phyloP scores from a whole-genome alignment of 352 stramenopile genomes.

The Peronosclerospora sorghi region DNA sequence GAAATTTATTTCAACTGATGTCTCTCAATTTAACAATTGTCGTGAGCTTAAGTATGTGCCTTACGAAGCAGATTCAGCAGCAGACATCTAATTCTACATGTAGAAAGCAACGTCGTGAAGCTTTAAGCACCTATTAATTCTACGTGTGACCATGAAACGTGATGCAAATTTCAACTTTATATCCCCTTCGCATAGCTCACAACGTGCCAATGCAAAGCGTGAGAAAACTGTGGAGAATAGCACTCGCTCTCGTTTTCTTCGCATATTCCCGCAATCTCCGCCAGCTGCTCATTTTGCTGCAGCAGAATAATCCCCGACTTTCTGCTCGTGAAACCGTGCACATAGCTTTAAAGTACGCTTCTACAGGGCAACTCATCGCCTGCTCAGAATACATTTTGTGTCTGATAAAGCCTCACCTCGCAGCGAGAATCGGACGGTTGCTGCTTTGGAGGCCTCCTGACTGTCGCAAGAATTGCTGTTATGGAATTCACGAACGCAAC shows the following conservation, averaged over 20 bases:
- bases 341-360: slow-evolving; percentile 34
- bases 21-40: slow-evolving; percentile 67
- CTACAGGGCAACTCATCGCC: slow-evolving; percentile 36
- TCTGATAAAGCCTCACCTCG: slow-evolving; percentile 40
- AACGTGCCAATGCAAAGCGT: slow-evolving; percentile 1
- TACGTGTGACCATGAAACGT: too few species aligned
- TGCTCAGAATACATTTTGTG: slow-evolving; percentile 43
- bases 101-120: too few species aligned
- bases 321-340: slow-evolving; percentile 4
- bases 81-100: not conserved
- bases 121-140: too few species aligned
- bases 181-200: too few species aligned
- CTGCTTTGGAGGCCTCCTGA: slow-evolving; percentile 28
- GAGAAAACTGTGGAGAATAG: slow-evolving; percentile 5
- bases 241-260: slow-evolving; percentile 8
- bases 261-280: slow-evolving; percentile 14
- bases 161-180: too few species aligned
- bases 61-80: slow-evolving; percentile 18
- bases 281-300: slow-evolving; percentile 17
- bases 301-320: slow-evolving; percentile 11
- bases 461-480: slow-evolving; percentile 22
- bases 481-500: slow-evolving; percentile 42
- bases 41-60: slow-evolving; percentile 53
- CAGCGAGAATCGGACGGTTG: slow-evolving; percentile 27
- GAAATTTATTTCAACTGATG: slow-evolving; percentile 37